Evolutionary conservation across 2,329 filamentous ascomycete genomes (phyloP).

Genomic region (Neoscytalidium dimidiatum): DNA sequence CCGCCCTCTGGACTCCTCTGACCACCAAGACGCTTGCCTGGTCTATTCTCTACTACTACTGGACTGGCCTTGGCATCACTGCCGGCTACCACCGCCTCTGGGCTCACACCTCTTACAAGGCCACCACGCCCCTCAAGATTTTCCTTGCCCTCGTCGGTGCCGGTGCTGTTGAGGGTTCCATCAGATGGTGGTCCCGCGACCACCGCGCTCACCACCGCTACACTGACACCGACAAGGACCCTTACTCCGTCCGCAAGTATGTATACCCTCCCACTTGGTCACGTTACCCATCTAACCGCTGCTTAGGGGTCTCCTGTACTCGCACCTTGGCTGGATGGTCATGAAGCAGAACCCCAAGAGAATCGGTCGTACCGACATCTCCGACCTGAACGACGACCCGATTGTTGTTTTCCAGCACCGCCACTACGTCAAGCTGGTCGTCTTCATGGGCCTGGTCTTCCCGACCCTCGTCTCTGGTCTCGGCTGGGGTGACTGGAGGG

Average conservation of each 20-base stretch:
- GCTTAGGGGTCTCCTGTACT: slow-evolving; percentile 47
- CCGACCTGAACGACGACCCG: slow-evolving; percentile 53
- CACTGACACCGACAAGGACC: slow-evolving; percentile 55
- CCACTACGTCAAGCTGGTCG: slow-evolving; percentile 50
- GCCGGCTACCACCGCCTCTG: slow-evolving; percentile 73
- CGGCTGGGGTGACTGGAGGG: slow-evolving; percentile 52
- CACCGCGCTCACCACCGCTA: slow-evolving; percentile 56
- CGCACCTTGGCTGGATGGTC: slow-evolving; percentile 55
- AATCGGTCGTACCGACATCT: slow-evolving; percentile 54
- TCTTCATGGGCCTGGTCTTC: slow-evolving; percentile 52
- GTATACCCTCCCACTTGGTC: not conserved
- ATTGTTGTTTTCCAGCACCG: slow-evolving; percentile 54
- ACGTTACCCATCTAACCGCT: not conserved
- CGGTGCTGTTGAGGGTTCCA: slow-evolving; percentile 52
- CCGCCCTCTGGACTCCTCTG: slow-evolving; percentile 78
- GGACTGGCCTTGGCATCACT: slow-evolving; percentile 69
- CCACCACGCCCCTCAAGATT: slow-evolving; percentile 46
- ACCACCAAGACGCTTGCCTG: slow-evolving; percentile 72
- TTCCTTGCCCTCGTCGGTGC: slow-evolving; percentile 52
- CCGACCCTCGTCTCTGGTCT: slow-evolving; percentile 51
- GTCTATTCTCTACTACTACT: slow-evolving; percentile 80
- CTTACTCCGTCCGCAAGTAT: slow-evolving; percentile 53
- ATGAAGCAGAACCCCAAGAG: slow-evolving; percentile 58
- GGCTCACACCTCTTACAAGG: slow-evolving; percentile 55
- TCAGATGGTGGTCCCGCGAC: slow-evolving; percentile 53